These are phyloP conservation scores for Silene vulgaris DNA, from an alignment of 179 eudicot species.

Conservation along the genomic window DNA sequence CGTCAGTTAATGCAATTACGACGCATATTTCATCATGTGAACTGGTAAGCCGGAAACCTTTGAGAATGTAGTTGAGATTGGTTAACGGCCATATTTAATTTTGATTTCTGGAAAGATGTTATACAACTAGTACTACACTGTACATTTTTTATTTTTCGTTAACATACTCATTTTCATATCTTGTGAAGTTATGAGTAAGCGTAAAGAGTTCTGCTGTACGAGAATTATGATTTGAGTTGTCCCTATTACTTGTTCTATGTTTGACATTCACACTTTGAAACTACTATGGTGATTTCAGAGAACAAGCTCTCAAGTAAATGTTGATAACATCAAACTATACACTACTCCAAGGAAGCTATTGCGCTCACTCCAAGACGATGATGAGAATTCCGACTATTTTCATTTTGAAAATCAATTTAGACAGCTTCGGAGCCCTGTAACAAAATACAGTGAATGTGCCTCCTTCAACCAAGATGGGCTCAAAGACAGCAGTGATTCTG, in stretches of 20 bases:
- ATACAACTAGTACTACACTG: too few species aligned
- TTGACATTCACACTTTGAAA: not conserved
- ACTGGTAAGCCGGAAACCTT: too few species aligned
- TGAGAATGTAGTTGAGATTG: not conserved
- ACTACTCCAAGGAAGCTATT: conserved; percentile 81
- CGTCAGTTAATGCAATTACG: too few species aligned
- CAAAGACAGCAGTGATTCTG: conserved; percentile 32
- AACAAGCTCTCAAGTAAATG: conserved; percentile 44
- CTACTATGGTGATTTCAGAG: conserved; percentile 41
- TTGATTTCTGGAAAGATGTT: too few species aligned
- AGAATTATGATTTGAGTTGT: not conserved
- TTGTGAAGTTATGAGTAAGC: not conserved
- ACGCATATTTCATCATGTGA: too few species aligned
- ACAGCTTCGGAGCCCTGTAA: conserved; percentile 42
- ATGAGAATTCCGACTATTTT: conserved; percentile 32
- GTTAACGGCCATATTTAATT: not conserved
- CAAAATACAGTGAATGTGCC: conserved; percentile 35
- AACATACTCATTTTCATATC: not conserved
- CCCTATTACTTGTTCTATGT: not conserved
- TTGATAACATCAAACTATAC: conserved; percentile 58
- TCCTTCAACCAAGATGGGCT: conserved; percentile 21
- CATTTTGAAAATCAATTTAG: conserved; percentile 35
- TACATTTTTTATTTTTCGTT: too few species aligned
- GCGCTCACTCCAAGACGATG: conserved; percentile 66
- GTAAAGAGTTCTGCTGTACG: not conserved